Evolutionary conservation across 1,284 basidiomycete species (phyloP).

Genomic region (Phellinidium pouzarii): DNA sequence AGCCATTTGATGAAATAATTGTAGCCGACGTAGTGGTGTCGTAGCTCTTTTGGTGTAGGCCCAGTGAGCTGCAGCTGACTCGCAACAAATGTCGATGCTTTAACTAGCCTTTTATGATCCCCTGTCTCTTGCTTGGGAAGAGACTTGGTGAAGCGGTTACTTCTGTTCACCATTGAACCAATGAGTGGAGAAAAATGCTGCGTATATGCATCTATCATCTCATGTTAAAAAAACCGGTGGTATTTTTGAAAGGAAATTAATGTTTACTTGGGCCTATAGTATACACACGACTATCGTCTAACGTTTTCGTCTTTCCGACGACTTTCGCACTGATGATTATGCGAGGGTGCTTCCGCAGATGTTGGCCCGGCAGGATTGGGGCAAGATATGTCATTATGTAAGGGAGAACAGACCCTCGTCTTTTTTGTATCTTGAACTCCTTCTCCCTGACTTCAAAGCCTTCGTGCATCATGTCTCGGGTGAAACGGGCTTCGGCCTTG

Average conservation of each 20-base stretch:
- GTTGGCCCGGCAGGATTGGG: constrained; percentile 22
- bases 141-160: constrained; percentile 17
- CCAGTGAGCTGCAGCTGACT: constrained; percentile 41
- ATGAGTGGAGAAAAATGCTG: constrained; percentile 31
- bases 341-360: constrained; percentile 25
- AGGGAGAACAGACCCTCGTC: constrained; percentile 30
- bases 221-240: neutral
- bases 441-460: constrained; percentile 24
- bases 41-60: constrained; percentile 37
- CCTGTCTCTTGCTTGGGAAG: constrained; percentile 11
- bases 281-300: constrained; percentile 33
- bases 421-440: constrained; percentile 31
- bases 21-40: constrained; percentile 42
- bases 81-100: constrained; percentile 35
- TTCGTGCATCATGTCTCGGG: constrained; percentile 19
- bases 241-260: neutral
- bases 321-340: constrained; percentile 31
- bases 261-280: constrained; percentile 34
- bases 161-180: constrained; percentile 23
- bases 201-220: constrained; percentile 25
- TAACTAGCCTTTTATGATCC: constrained; percentile 11
- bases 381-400: constrained; percentile 29
- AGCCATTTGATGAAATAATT: constrained; percentile 37
- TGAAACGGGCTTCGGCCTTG: constrained; percentile 26
- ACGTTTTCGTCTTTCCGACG: constrained; percentile 29